Percentiles rank a stretch among this genome's conserved stretches.
phyloP scores from a whole-genome alignment of 345 rosid species.

The Lagerstroemia speciosa region DNA sequence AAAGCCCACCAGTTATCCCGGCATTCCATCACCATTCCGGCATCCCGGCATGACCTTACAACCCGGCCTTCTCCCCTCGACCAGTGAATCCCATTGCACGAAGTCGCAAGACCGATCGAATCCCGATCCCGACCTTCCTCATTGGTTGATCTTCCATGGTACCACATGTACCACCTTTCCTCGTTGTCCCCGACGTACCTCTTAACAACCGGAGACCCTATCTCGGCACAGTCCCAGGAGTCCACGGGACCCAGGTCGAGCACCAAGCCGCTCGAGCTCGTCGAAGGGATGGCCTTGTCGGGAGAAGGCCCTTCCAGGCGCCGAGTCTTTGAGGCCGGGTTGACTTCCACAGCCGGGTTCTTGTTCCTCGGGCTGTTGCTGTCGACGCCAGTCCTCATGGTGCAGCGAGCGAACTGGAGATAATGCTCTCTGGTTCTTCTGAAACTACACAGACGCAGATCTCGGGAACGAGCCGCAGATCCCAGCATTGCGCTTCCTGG shows the following conservation, averaged over 20 bases:
- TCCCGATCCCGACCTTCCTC: conserved; percentile 12
- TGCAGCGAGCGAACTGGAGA: background rate
- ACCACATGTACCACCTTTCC: conserved; percentile 53
- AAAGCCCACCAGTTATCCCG: conserved; percentile 83
- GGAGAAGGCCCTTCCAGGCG: conserved; percentile 10
- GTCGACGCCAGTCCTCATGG: conserved; percentile 4
- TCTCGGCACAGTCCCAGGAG: conserved; percentile 36
- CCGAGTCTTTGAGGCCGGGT: background rate
- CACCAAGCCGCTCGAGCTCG: conserved; percentile 28
- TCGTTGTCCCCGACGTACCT: conserved; percentile 39
- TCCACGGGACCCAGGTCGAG: conserved; percentile 27
- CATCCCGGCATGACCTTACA: conserved; percentile 40
- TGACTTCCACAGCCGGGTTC: background rate
- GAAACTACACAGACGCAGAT: background rate
- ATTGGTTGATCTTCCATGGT: conserved; percentile 27
- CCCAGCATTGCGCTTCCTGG: background rate
- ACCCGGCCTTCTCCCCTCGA: conserved; percentile 23
- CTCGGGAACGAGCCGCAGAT: background rate
- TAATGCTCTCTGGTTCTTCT: background rate
- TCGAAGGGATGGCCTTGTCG: conserved; percentile 14
- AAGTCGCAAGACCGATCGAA: conserved; percentile 41
- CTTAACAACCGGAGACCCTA: conserved; percentile 47
- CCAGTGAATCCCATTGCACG: conserved; percentile 45
- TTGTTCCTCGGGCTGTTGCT: conserved; percentile 10
- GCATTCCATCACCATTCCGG: conserved; percentile 59